Evolutionary conservation across 116 monocot genomes (phyloP).

Genomic region (Papilionanthe hybrid): DNA sequence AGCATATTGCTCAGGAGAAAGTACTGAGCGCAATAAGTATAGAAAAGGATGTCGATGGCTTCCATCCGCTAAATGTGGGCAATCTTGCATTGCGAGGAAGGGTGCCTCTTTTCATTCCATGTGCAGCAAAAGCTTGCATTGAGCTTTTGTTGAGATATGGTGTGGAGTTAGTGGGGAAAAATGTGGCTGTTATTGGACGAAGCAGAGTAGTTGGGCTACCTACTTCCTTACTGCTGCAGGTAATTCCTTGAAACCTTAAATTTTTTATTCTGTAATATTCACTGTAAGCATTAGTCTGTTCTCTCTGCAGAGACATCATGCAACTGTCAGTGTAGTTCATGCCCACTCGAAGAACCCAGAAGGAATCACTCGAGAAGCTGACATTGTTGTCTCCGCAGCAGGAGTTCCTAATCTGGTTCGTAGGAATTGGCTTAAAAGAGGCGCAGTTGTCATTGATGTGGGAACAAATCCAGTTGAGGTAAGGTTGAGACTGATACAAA

Average conservation of each 20-base stretch:
- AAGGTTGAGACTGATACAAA: too few relatives aligned
- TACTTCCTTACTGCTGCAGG: conserved; percentile 84
- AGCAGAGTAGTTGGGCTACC: conserved; percentile 91
- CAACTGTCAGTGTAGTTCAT: conserved; percentile 83
- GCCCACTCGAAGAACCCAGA: conserved; percentile 79
- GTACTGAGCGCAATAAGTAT: conserved; percentile 62
- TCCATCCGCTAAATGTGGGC: conserved; percentile 93
- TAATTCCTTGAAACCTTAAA: conserved; percentile 15
- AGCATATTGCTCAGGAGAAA: conserved; percentile 87
- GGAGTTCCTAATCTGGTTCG: conserved; percentile 86
- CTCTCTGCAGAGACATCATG: conserved; percentile 82
- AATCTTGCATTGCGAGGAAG: conserved; percentile 82
- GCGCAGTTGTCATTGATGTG: conserved; percentile 85
- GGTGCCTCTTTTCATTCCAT: conserved; percentile 82
- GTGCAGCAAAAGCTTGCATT: conserved; percentile 91
- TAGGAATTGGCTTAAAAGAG: conserved; percentile 77
- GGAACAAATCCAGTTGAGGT: conserved; percentile 94
- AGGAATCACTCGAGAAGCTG: conserved; percentile 69
- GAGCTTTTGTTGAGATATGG: conserved; percentile 58
- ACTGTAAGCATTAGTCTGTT: neutral
- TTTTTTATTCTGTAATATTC: neutral
- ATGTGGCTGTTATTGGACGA: conserved; percentile 71
- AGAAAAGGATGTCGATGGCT: conserved; percentile 97
- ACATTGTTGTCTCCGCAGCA: conserved; percentile 86
- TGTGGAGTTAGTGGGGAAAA: conserved; percentile 67